Evolutionary conservation across 2,329 filamentous ascomycete genomes (phyloP).

Genomic region (Colletotrichum destructivum): DNA sequence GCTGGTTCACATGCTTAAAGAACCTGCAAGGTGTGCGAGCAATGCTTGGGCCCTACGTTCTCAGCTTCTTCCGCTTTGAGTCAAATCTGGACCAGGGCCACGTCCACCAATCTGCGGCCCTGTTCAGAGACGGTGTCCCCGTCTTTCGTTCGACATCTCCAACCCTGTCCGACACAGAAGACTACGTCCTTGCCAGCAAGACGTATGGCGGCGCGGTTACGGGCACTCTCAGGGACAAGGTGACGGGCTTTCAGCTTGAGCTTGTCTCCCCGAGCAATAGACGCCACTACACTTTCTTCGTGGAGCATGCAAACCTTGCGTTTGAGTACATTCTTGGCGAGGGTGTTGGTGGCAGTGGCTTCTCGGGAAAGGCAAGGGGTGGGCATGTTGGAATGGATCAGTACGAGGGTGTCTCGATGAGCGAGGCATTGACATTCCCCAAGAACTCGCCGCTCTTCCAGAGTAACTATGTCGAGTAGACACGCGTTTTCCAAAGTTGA

Average conservation of each 20-base stretch:
- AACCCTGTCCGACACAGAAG: slow-evolving; percentile 3
- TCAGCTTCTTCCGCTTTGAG: slow-evolving; percentile 10
- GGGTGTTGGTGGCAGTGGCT: slow-evolving; percentile 41
- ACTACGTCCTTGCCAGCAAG: slow-evolving; percentile 34
- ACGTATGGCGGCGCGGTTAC: slow-evolving; percentile 42
- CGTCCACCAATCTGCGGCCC: background rate
- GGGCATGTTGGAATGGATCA: slow-evolving; percentile 33
- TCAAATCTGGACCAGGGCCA: slow-evolving; percentile 4
- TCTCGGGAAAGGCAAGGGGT: slow-evolving; percentile 36
- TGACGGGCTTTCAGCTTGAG: background rate
- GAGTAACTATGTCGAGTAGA: slow-evolving; percentile 43
- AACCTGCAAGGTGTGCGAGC: slow-evolving; percentile 1
- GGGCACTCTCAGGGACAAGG: slow-evolving; percentile 39
- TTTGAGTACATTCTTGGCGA: slow-evolving; percentile 39
- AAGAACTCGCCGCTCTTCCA: slow-evolving; percentile 43
- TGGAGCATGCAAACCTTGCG: background rate
- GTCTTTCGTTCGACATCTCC: background rate
- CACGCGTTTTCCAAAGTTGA: slow-evolving; percentile 51
- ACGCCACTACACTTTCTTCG: slow-evolving; percentile 9
- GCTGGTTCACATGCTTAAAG: slow-evolving; percentile 20
- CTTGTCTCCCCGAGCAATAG: slow-evolving; percentile 3
- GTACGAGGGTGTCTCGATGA: slow-evolving; percentile 38
- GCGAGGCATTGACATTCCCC: slow-evolving; percentile 42
- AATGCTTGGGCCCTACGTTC: slow-evolving; percentile 1
- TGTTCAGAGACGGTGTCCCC: background rate